Conservation (phyloP, 139 green algal species). For the Coelastrella sp. region DNA sequence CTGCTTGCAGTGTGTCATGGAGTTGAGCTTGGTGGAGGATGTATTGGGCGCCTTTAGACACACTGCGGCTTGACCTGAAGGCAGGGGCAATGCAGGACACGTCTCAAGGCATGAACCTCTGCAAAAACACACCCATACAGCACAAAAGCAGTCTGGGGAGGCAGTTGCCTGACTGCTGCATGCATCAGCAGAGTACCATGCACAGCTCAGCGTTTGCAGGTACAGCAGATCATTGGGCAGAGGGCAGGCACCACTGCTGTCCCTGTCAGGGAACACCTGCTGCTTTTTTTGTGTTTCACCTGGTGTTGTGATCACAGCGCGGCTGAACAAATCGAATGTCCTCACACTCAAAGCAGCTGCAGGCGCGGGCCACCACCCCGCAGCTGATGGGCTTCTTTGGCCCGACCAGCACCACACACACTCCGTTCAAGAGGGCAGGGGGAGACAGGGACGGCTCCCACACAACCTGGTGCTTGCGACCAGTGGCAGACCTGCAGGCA, state of each 20-base stretch:
- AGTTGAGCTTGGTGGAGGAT: conserved; percentile 57
- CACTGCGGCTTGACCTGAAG: conserved; percentile 48
- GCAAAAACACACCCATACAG: too few relatives aligned
- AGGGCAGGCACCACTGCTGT: too few relatives aligned
- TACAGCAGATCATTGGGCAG: too few relatives aligned
- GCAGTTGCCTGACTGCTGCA: too few relatives aligned
- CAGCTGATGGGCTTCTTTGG: conserved; percentile 63
- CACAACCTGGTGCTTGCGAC: conserved; percentile 7
- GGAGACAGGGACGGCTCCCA: conserved; percentile 59
- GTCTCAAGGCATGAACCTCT: too few relatives aligned
- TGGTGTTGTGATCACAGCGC: conserved; percentile 55
- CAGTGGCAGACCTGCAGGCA: conserved; percentile 1
- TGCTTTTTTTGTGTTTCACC: conserved; percentile 15
- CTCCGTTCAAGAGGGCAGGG: conserved; percentile 59
- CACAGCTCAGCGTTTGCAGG: too few relatives aligned
- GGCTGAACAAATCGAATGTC: conserved; percentile 68
- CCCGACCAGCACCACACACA: conserved; percentile 51
- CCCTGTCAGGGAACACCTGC: not conserved
- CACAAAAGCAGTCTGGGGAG: too few relatives aligned
- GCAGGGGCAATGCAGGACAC: not conserved
- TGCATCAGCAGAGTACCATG: too few relatives aligned
- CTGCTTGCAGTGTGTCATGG: conserved; percentile 52
- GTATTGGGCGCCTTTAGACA: conserved; percentile 71
- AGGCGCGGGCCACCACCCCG: conserved; percentile 64
- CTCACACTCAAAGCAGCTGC: conserved; percentile 72